Evolutionary conservation across 1,284 basidiomycete species (phyloP).

Genomic region (Pseudozyma tsukubaensis): DNA sequence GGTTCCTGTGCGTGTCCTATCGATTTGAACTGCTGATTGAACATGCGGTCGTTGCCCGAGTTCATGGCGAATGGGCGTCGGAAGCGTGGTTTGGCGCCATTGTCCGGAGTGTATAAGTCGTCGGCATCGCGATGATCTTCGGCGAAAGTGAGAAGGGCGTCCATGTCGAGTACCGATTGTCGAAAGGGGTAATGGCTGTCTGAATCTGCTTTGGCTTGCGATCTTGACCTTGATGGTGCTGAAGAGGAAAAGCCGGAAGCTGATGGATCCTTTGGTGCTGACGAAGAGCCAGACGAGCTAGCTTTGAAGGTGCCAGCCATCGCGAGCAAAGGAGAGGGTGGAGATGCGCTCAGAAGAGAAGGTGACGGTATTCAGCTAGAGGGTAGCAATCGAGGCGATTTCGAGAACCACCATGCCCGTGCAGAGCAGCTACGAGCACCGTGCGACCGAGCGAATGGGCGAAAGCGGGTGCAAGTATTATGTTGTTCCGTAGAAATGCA

Average conservation of each 20-base stretch:
- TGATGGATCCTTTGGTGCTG: slow-evolving; percentile 19
- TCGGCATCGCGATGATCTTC: slow-evolving; percentile 13
- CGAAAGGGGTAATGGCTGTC: slow-evolving; percentile 18
- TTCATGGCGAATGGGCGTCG: slow-evolving; percentile 38
- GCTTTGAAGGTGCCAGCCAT: not conserved
- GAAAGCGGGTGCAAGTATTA: too few species aligned
- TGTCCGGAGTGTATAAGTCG: slow-evolving; percentile 17
- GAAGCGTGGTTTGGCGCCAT: slow-evolving; percentile 22
- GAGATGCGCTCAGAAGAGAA: not conserved
- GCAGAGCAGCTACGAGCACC: too few species aligned
- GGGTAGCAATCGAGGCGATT: not conserved
- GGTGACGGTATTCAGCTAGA: slow-evolving; percentile 10
- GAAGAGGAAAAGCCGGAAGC: slow-evolving; percentile 20
- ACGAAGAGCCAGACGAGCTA: slow-evolving; percentile 13
- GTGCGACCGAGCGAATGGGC: too few species aligned
- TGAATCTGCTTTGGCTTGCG: slow-evolving; percentile 5
- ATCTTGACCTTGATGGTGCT: slow-evolving; percentile 12
- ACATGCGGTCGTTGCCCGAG: slow-evolving; percentile 27
- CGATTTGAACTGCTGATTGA: slow-evolving; percentile 42
- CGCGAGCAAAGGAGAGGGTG: not conserved
- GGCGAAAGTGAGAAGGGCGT: slow-evolving; percentile 35
- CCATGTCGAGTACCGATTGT: slow-evolving; percentile 43
- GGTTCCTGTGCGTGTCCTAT: slow-evolving; percentile 42
- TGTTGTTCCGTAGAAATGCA: too few species aligned
- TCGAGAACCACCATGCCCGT: too few species aligned